Evolutionary conservation across 2,329 filamentous ascomycete genomes (phyloP).

Genomic region (Sporothrix globosa): DNA sequence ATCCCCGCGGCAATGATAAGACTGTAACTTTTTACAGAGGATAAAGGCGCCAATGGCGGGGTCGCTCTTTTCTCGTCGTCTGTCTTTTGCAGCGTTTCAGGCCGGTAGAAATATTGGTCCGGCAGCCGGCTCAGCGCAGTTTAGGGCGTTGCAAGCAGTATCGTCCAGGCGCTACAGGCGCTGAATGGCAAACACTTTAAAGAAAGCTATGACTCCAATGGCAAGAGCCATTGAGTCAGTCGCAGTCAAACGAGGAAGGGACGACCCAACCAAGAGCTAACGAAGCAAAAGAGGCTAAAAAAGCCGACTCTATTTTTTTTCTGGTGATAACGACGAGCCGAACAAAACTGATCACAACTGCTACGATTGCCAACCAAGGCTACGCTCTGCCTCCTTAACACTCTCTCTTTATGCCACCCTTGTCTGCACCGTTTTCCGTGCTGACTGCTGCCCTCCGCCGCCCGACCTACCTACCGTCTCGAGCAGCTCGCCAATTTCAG

Average conservation of each 20-base stretch:
- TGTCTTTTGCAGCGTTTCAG: neutral
- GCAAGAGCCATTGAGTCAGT: conserved; percentile 18
- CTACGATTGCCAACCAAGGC: neutral
- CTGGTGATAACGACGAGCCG: conserved; percentile 24
- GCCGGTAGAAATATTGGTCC: conserved; percentile 31
- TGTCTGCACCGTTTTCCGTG: conserved; percentile 24
- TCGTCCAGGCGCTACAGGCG: neutral
- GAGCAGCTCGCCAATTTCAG: conserved; percentile 2
- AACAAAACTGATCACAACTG: neutral
- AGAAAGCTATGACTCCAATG: neutral
- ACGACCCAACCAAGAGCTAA: conserved; percentile 16
- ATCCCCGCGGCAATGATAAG: conserved; percentile 5
- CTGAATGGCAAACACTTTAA: neutral
- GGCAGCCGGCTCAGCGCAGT: neutral
- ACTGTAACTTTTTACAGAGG: neutral
- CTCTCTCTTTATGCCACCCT: conserved; percentile 24
- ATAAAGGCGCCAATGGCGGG: conserved; percentile 4
- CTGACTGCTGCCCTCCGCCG: conserved; percentile 25
- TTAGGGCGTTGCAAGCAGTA: neutral
- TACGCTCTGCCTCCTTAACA: neutral
- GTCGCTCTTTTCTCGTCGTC: neutral
- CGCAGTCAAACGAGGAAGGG: neutral
- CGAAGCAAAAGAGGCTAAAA: conserved; percentile 15
- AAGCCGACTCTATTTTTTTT: conserved; percentile 24
- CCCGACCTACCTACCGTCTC: conserved; percentile 6